Conservation (phyloP, 2,329 filamentous ascomycete genomes). For the Oidium heveae region DNA sequence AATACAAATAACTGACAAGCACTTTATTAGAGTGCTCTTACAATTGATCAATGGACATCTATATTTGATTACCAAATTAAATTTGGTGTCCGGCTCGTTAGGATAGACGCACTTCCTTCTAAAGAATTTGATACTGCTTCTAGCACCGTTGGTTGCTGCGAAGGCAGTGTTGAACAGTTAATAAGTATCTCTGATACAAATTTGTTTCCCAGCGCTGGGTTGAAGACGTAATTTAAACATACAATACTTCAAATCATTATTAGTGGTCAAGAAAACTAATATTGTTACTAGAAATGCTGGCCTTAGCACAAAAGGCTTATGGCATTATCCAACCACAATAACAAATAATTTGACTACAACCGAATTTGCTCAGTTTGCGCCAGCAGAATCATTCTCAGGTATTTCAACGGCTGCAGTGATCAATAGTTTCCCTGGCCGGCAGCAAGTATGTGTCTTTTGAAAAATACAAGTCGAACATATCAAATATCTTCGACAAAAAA, state of each 20-base stretch:
- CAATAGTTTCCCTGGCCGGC: slow-evolving; percentile 27
- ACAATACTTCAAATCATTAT: neutral
- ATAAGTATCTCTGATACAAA: slow-evolving; percentile 27
- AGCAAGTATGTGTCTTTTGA: slow-evolving; percentile 17
- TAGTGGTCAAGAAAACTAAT: neutral
- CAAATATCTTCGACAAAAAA: neutral
- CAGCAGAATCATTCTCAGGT: slow-evolving; percentile 17
- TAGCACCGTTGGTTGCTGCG: slow-evolving; percentile 20
- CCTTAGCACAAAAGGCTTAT: slow-evolving; percentile 25
- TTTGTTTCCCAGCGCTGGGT: slow-evolving; percentile 26
- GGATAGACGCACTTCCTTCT: slow-evolving; percentile 29
- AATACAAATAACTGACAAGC: neutral
- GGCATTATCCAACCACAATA: slow-evolving; percentile 31
- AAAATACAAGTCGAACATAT: neutral
- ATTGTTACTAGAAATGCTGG: slow-evolving; percentile 14
- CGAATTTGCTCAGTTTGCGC: slow-evolving; percentile 26
- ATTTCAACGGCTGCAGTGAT: slow-evolving; percentile 29
- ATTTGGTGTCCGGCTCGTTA: slow-evolving; percentile 34
- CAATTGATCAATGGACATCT: slow-evolving; percentile 26
- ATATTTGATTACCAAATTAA: slow-evolving; percentile 30
- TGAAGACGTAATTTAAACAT: slow-evolving; percentile 18
- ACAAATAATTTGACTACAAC: slow-evolving; percentile 26
- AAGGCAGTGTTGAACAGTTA: slow-evolving; percentile 22
- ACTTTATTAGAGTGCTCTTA: slow-evolving; percentile 17
- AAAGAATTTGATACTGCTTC: slow-evolving; percentile 19